Evolutionary conservation across 257 asterid species (phyloP).

Genomic region (Nicotiana obtusifolia): DNA sequence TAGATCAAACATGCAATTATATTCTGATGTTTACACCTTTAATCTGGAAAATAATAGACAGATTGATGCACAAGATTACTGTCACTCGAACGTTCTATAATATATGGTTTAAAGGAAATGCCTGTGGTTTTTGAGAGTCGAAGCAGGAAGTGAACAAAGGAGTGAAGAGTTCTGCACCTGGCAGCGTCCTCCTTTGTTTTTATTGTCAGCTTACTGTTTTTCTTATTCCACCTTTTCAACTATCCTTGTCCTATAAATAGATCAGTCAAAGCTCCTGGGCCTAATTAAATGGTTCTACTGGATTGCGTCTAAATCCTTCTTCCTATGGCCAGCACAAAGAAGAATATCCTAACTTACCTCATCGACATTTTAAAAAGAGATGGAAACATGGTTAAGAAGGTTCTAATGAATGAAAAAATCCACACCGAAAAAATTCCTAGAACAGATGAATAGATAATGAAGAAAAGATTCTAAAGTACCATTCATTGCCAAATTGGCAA

Average conservation of each 20-base stretch:
- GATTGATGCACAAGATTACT: not conserved
- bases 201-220: not conserved
- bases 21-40: not conserved
- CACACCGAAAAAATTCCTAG: not conserved
- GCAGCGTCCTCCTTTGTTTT: not conserved
- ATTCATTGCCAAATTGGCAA: slow-evolving; percentile 94
- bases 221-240: not conserved
- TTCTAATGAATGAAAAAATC: not conserved
- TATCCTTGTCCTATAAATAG: not conserved
- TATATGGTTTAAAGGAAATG: not conserved
- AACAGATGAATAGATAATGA: not conserved
- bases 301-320: not conserved
- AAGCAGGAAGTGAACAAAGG: not conserved
- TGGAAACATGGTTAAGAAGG: not conserved
- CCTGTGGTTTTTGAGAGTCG: not conserved
- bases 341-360: not conserved
- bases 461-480: slow-evolving; percentile 37
- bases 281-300: not conserved
- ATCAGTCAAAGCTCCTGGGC: not conserved
- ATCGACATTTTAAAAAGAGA: not conserved
- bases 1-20: not conserved
- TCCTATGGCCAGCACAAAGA: not conserved
- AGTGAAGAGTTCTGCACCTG: not conserved
- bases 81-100: not conserved
- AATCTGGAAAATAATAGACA: not conserved